phyloP scores from a whole-genome alignment of 2,329 filamentous ascomycete species.

The Aureobasidium sp. region DNA sequence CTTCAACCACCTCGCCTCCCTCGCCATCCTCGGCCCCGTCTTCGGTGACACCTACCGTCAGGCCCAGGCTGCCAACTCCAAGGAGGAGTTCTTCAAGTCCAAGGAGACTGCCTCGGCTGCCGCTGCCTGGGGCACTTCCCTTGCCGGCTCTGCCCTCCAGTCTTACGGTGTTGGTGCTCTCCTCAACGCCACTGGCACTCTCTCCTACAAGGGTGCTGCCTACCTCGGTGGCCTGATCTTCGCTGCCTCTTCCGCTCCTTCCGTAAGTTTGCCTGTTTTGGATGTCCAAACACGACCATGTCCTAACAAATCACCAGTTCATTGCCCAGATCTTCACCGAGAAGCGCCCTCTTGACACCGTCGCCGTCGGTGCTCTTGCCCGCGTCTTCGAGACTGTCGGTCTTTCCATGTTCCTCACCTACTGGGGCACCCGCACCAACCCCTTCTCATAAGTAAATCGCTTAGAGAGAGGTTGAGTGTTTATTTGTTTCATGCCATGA shows the following conservation, averaged over 20 bases:
- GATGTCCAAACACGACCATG: neutral
- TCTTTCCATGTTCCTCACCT: slow-evolving; percentile 84
- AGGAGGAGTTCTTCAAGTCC: slow-evolving; percentile 92
- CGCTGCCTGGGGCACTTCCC: slow-evolving; percentile 81
- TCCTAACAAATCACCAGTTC: slow-evolving; percentile 50
- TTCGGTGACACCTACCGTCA: slow-evolving; percentile 94
- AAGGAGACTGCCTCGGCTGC: slow-evolving; percentile 86
- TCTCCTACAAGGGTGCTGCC: slow-evolving; percentile 94
- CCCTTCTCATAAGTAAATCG: slow-evolving; percentile 64
- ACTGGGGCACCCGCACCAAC: slow-evolving; percentile 95
- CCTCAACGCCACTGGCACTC: slow-evolving; percentile 84
- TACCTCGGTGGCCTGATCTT: slow-evolving; percentile 91
- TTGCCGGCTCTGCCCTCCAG: slow-evolving; percentile 73
- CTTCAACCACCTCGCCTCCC: slow-evolving; percentile 90
- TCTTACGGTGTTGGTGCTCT: slow-evolving; percentile 39
- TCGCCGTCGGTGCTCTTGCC: slow-evolving; percentile 75
- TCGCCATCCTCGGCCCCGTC: slow-evolving; percentile 78
- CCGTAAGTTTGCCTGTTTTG: slow-evolving; percentile 50
- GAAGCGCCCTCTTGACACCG: slow-evolving; percentile 84
- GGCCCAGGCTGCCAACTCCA: slow-evolving; percentile 83
- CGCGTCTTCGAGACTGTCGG: slow-evolving; percentile 91
- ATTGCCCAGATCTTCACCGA: slow-evolving; percentile 81
- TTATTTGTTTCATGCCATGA: slow-evolving; percentile 14
- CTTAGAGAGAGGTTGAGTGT: slow-evolving; percentile 10
- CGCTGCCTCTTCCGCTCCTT: slow-evolving; percentile 79